Conservation (phyloP, 306 rosid species). For the Biancaea sappan region DNA sequence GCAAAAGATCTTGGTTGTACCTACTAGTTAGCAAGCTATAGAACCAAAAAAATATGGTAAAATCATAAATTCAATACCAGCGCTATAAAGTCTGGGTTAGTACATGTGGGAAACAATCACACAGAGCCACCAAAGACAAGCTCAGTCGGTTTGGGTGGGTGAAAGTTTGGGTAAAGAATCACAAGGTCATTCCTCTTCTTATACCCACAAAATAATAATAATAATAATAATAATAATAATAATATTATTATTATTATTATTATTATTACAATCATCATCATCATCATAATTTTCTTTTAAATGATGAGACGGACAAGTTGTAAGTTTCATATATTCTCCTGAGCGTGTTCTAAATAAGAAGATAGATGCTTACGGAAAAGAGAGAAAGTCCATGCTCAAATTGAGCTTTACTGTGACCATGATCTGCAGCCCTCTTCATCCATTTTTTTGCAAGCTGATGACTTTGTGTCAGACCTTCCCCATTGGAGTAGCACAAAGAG, state of each 20-base stretch:
- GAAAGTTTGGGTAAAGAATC: not conserved
- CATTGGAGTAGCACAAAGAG: constrained; percentile 75
- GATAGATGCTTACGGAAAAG: constrained; percentile 47
- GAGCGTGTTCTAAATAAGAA: constrained; percentile 8
- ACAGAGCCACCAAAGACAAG: not conserved
- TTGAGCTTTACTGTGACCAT: constrained; percentile 63
- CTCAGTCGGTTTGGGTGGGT: not conserved
- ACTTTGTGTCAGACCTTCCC: constrained; percentile 67
- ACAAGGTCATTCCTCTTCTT: not conserved
- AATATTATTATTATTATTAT: no score
- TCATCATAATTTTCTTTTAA: no score
- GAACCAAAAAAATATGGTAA: not conserved
- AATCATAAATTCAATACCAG: not conserved
- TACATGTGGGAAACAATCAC: not conserved
- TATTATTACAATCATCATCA: no score
- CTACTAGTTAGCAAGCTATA: not conserved
- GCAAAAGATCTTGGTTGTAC: not conserved
- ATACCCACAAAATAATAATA: no score
- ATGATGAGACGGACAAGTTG: not conserved
- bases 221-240: no score
- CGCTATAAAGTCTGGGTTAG: not conserved
- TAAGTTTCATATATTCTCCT: constrained; percentile 15
- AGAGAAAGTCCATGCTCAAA: constrained; percentile 63
- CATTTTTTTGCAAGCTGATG: constrained; percentile 57
- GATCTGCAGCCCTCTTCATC: constrained; percentile 71